Evolutionary conservation across 2,329 filamentous ascomycete species (phyloP), one percentile per base, ranked within the genome.

Genomic region (Zymoseptoria crescenta): DNA sequence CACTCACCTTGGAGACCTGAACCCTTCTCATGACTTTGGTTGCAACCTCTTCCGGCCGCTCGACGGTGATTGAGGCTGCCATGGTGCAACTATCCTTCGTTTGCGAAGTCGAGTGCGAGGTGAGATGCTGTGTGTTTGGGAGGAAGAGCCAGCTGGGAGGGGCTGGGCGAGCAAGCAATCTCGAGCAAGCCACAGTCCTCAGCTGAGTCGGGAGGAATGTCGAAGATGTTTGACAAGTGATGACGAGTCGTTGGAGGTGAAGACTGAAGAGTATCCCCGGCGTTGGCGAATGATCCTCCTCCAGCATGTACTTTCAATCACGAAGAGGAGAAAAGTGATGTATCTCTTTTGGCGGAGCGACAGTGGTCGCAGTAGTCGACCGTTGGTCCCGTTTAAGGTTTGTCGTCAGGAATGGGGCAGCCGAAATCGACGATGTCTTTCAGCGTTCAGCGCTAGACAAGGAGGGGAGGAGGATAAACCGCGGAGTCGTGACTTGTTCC

Each of bases 1-100:
- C 56, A 56, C 69, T 60, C 58, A 74, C 72, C 71, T 74, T 74
- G 50, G 71, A 73, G 55, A 74, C 72, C 56, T 74, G 72, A n/a
- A 70, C 72, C 64, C 72, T 66, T 59, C 72, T 62, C 64, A 74
- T 64, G 52, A 74, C 72, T 64, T 69, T 72, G 59, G 60, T 70
- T 24, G 72, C 72, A 59, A 74, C 70, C 67, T 73, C 71, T 49
- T 72, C 69, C 49, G 67, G 67, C 52, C 60, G 60, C 59, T 68
- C 65, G 35, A 65, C 50, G 10, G 52, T 61, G 50, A 61, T 24
- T n/a, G 60, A 55, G 41, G 67, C 68, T 54, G 67, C 67, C 69
- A 72, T 72, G 60, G 27, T 64, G 56, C 55, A 28, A 24, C 24
- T 27, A 4, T 30, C 7, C 24, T 45, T 16, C 35, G 10, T 45